Evolutionary conservation across 2,329 filamentous ascomycete species (phyloP).

Genomic region (Hirsutella minnesotensis): DNA sequence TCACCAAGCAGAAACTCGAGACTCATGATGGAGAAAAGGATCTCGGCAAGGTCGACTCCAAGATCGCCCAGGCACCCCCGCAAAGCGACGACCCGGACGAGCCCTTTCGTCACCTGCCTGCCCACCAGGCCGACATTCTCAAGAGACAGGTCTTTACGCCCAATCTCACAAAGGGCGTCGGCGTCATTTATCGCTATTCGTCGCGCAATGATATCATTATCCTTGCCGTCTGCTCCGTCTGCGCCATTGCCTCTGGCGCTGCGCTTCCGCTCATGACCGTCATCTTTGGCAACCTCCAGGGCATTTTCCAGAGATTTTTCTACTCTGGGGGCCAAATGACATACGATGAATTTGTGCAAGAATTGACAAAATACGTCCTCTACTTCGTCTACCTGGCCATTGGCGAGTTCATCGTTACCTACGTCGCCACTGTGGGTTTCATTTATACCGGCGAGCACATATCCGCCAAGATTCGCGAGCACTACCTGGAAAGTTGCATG

Average conservation of each 20-base stretch:
- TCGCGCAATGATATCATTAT: conserved; percentile 53
- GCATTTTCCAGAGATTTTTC: conserved; percentile 57
- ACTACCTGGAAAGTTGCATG: conserved; percentile 76
- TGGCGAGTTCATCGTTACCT: conserved; percentile 65
- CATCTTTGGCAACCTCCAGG: conserved; percentile 66
- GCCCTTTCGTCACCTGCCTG: conserved; percentile 49
- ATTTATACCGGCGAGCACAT: conserved; percentile 80
- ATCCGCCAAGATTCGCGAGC: conserved; percentile 64
- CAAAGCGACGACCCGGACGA: conserved; percentile 31
- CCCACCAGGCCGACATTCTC: conserved; percentile 54
- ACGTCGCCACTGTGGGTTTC: conserved; percentile 75
- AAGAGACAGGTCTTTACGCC: conserved; percentile 57
- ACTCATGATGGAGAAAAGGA: conserved; percentile 1
- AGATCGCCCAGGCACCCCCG: conserved; percentile 12
- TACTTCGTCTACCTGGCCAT: conserved; percentile 83
- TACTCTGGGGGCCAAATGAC: conserved; percentile 27
- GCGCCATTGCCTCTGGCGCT: conserved; percentile 60
- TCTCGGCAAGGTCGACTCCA: conserved; percentile 8
- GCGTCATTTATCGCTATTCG: conserved; percentile 59
- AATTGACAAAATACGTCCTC: conserved; percentile 53
- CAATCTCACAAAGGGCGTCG: conserved; percentile 50
- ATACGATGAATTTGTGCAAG: conserved; percentile 43
- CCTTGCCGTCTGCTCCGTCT: conserved; percentile 47
- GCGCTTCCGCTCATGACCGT: conserved; percentile 72
- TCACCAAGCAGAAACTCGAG: neutral